These are phyloP conservation scores for Emmonsia crescens DNA, from an alignment of 2,329 filamentous ascomycete species.

Conservation along the genomic window DNA sequence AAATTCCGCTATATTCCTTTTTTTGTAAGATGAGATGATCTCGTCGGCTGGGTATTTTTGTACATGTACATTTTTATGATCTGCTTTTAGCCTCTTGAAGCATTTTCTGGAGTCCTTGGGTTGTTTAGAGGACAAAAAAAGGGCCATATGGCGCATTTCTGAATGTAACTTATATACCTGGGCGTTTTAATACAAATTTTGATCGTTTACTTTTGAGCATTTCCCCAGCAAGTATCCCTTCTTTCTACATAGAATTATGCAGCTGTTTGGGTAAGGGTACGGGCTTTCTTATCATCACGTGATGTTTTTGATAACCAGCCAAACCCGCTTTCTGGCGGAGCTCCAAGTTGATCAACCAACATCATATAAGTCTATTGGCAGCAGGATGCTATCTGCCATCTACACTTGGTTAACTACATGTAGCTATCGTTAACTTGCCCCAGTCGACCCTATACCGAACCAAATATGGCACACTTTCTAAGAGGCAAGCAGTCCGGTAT, in stretches of 20 bases:
- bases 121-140: not conserved
- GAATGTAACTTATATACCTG: not conserved
- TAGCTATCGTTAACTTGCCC: not conserved
- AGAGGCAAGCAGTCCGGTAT: conserved; percentile 90
- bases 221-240: not conserved
- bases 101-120: not conserved
- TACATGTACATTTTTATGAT: not conserved
- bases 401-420: not conserved
- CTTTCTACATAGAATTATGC: not conserved
- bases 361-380: not conserved
- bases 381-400: not conserved
- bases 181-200: not conserved
- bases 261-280: not conserved
- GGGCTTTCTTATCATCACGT: not conserved
- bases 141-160: not conserved
- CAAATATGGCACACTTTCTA: conserved; percentile 72
- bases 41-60: conserved; percentile 2
- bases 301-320: not conserved
- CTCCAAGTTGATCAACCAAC: not conserved
- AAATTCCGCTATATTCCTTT: not conserved
- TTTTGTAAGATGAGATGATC: not conserved
- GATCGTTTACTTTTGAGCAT: not conserved
- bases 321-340: not conserved
- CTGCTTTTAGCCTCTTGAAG: not conserved
- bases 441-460: not conserved